Evolutionary conservation across 129 eudicot genomes (phyloP).

Genomic region (Gnaphalium uliginosum): DNA sequence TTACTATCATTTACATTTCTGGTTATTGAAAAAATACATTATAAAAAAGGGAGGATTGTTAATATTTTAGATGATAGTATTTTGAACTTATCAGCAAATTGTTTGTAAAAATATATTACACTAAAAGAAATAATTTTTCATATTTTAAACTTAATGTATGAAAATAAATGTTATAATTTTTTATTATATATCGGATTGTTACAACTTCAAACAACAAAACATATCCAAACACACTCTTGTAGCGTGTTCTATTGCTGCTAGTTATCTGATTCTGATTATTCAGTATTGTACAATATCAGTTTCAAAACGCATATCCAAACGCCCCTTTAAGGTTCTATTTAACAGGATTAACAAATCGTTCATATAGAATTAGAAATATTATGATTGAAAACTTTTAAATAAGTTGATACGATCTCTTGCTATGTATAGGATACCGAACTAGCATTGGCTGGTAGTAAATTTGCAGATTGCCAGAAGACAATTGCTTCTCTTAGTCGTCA

Average conservation of each 20-base stretch:
- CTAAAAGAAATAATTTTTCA: neutral
- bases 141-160: too few species aligned
- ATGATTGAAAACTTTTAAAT: neutral
- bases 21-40: neutral
- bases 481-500: constrained; percentile 84
- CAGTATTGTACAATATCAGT: neutral
- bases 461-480: constrained; percentile 88
- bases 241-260: neutral
- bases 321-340: neutral
- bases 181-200: neutral
- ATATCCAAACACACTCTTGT: neutral
- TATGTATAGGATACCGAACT: constrained; percentile 58
- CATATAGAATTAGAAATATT: neutral
- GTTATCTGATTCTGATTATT: neutral
- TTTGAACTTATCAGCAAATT: neutral
- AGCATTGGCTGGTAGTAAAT: constrained; percentile 62
- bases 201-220: neutral
- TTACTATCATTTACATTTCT: neutral
- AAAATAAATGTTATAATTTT: neutral
- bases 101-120: neutral
- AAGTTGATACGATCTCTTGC: neutral
- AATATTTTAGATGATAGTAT: neutral
- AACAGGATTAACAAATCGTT: neutral
- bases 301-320: neutral
- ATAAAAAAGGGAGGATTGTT: neutral